Base-by-base conservation (phyloP, 805 yeast genomes). In the Candida sanyiensis region DNA sequence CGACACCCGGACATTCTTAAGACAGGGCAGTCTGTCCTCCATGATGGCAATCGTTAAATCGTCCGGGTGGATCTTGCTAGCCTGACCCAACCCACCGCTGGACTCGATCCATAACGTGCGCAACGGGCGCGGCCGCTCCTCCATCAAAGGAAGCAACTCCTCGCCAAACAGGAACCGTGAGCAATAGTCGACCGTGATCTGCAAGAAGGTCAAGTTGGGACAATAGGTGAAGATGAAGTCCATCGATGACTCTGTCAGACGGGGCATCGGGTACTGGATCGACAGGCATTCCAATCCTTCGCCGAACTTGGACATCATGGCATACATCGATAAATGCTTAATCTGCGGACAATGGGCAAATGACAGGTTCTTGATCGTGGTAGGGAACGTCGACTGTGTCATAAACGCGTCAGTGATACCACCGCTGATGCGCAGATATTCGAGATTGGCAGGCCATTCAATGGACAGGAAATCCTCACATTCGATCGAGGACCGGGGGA, bases 211-310 rank as follows among this genome's bases (percentile, higher is more conserved):
- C 38, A 93, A 63, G 42, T 80, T 73, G 4, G 96, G 94, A 58
- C 97, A 90, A 53, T 77, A 77, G 12, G 71, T 60, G 49, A 90
- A 80, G 1, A 85, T 71, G 36, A 70, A 64, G 59, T 93, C 96
- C 49, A 89, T 63, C 0, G 95, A 78, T 45, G 75, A 73, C 8
- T 73, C 77, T 23, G 72, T 67, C 23, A 90, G 63, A 2, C 80
- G 76, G 0, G 96, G 96, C 89, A 90, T 77, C 2, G 98, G 98
- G 53, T 85, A 93, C 45, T 77, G 79, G 18, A 89, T 77, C 32
- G 79, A 72, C 18, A 90, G 63, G 19, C 74, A 69, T 25, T 66
- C 73, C 38, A 90, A 61, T 43, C 77, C 73, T 20, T 66, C 69
- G 1, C 97, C 97, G 33, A 83, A 70, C 32, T 73, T 72, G 23